phyloP scores from a whole-genome alignment of 129 eudicot species.

The Calendula officinalis region DNA sequence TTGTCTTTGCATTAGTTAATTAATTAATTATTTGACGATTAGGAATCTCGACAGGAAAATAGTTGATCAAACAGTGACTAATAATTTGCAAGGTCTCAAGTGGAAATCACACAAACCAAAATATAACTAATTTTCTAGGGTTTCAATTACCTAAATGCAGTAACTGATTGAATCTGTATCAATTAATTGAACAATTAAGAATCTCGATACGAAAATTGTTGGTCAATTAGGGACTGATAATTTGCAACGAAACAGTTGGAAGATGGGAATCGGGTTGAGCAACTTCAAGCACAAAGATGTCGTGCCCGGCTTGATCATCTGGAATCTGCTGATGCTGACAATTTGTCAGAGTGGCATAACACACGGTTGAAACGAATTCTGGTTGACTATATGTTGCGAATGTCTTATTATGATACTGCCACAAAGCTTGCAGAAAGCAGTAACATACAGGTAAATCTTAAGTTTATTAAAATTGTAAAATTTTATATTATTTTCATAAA shows the following conservation, averaged over 20 bases:
- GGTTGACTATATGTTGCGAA: constrained; percentile 92
- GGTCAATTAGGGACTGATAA: constrained; percentile 6
- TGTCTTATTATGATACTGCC: constrained; percentile 94
- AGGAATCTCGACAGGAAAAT: neutral
- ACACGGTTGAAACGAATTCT: constrained; percentile 81
- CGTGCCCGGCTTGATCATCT: constrained; percentile 77
- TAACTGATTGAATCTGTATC: neutral
- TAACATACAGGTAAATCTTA: constrained; percentile 59
- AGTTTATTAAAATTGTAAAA: neutral
- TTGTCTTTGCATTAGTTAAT: neutral
- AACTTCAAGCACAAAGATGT: constrained; percentile 88
- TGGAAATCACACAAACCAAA: neutral
- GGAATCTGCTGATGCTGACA: constrained; percentile 78
- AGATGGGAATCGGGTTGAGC: constrained; percentile 81
- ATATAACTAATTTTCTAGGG: constrained; percentile 8
- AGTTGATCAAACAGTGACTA: neutral
- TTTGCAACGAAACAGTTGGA: constrained; percentile 57
- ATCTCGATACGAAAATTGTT: neutral
- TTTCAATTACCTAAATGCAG: neutral
- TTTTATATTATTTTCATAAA: too few relatives aligned
- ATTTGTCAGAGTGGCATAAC: constrained; percentile 64
- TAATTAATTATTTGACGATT: neutral
- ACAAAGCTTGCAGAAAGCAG: constrained; percentile 77
- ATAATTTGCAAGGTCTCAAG: too few relatives aligned
- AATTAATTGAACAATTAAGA: too few relatives aligned